A percentile compares a stretch with the other conserved stretches of the same genome.
Conservation (phyloP, 2,329 filamentous ascomycete species). For the Tolypocladium paradoxum region DNA sequence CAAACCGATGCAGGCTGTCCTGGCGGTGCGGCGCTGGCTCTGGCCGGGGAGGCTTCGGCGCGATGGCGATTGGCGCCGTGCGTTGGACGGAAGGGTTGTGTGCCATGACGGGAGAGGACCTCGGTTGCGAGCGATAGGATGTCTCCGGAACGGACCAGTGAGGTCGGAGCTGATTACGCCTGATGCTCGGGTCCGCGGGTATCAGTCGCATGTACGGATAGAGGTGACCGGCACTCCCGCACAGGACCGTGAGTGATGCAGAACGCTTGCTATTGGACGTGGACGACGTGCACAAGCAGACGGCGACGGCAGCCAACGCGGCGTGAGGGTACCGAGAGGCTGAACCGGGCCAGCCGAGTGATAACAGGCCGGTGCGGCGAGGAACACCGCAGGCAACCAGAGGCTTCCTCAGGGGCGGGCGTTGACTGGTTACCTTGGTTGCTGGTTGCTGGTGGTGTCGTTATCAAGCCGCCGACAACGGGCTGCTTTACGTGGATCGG, state of each 20-base stretch:
- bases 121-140: constrained; percentile 9
- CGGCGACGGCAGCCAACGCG: not conserved
- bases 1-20: constrained; percentile 34
- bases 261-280: not conserved
- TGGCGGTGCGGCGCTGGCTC: constrained; percentile 33
- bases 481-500: not conserved
- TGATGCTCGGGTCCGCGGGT: not conserved
- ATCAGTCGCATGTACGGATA: not conserved
- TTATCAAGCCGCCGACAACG: not conserved
- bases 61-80: constrained; percentile 56
- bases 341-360: not conserved
- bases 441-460: not conserved
- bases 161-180: not conserved
- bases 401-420: not conserved
- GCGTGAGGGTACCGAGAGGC: not conserved
- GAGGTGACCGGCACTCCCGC: not conserved
- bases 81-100: constrained; percentile 41
- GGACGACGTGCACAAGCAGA: not conserved
- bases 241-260: not conserved
- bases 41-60: constrained; percentile 43
- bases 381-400: not conserved
- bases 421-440: not conserved
- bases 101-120: constrained; percentile 33
- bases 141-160: constrained; percentile 1
- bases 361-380: not conserved